phyloP scores from a whole-genome alignment of 2,329 filamentous ascomycete genomes.

The Mycosphaerella sp. region DNA sequence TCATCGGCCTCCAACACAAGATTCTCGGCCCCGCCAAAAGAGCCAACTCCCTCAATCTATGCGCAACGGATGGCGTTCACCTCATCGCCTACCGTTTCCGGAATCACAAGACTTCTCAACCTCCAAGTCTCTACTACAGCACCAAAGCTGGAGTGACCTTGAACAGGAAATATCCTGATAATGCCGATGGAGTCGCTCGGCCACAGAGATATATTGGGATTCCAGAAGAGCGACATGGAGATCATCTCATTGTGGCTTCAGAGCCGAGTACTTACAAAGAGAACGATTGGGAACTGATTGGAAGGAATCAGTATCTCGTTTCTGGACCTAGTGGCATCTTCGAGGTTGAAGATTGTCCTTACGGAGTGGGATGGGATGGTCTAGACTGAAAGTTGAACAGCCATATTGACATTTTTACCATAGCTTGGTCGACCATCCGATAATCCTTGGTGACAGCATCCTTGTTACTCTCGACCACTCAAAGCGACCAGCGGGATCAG shows the following conservation, averaged over 20 bases:
- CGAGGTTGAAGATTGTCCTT: constrained; percentile 36
- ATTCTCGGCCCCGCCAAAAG: constrained; percentile 37
- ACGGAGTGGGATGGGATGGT: constrained; percentile 38
- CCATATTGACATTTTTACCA: too few relatives aligned
- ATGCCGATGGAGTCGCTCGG: constrained; percentile 41
- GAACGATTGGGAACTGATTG: constrained; percentile 48
- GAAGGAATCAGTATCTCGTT: constrained; percentile 42
- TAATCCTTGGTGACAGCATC: too few relatives aligned
- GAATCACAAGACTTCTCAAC: constrained; percentile 48
- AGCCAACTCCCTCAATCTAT: constrained; percentile 50
- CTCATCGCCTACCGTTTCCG: constrained; percentile 49
- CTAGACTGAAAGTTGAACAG: constrained; percentile 33
- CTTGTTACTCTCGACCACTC: too few relatives aligned
- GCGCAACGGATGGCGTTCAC: constrained; percentile 46
- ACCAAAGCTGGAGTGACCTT: constrained; percentile 46
- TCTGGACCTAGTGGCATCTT: constrained; percentile 38
- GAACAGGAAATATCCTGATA: constrained; percentile 48
- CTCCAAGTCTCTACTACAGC: constrained; percentile 48
- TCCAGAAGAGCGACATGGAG: constrained; percentile 40
- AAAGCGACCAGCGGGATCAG: too few relatives aligned
- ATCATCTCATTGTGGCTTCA: constrained; percentile 49
- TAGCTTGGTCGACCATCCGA: too few relatives aligned
- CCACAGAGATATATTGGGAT: constrained; percentile 31
- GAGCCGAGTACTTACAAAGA: constrained; percentile 51
- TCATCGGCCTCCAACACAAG: constrained; percentile 44